These are phyloP conservation scores for Colletotrichum sp. DNA, from an alignment of 2,329 filamentous ascomycete genomes.

Conservation along the genomic window DNA sequence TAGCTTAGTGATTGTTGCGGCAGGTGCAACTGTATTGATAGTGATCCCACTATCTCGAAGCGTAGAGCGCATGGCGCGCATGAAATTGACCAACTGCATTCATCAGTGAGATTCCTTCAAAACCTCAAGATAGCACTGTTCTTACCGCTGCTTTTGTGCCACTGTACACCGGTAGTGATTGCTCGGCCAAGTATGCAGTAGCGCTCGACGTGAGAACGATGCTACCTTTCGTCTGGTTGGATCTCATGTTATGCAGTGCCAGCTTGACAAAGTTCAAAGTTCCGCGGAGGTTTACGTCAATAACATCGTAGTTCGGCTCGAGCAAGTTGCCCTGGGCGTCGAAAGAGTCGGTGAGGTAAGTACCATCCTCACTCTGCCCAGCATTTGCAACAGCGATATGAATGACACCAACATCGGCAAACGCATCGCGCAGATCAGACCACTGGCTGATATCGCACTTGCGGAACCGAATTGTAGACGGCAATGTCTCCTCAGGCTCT, in stretches of 20 bases:
- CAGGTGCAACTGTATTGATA: conserved; percentile 43
- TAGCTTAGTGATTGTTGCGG: conserved; percentile 34
- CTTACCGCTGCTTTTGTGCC: conserved; percentile 21
- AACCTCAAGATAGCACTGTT: no score
- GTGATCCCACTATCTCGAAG: conserved; percentile 31
- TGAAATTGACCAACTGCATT: conserved; percentile 25
- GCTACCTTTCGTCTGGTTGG: conserved; percentile 29
- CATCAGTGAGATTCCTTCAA: not conserved
- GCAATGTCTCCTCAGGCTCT: not conserved
- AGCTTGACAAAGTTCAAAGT: conserved; percentile 39
- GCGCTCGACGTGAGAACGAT: conserved; percentile 43
- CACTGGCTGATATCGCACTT: not conserved
- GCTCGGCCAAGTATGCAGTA: conserved; percentile 41
- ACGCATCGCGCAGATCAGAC: not conserved
- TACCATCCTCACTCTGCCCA: not conserved
- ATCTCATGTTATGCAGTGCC: conserved; percentile 29
- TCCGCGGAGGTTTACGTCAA: conserved; percentile 38
- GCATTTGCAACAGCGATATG: not conserved
- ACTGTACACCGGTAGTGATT: conserved; percentile 37
- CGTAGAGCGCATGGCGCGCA: conserved; percentile 35
- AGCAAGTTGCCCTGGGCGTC: not conserved
- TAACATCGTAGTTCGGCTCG: conserved; percentile 22
- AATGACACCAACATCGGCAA: not conserved
- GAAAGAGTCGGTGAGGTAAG: not conserved
- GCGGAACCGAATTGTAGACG: not conserved